phyloP scores from a whole-genome alignment of 768 basidiomycete genomes.

The Termitomyces sp. region DNA sequence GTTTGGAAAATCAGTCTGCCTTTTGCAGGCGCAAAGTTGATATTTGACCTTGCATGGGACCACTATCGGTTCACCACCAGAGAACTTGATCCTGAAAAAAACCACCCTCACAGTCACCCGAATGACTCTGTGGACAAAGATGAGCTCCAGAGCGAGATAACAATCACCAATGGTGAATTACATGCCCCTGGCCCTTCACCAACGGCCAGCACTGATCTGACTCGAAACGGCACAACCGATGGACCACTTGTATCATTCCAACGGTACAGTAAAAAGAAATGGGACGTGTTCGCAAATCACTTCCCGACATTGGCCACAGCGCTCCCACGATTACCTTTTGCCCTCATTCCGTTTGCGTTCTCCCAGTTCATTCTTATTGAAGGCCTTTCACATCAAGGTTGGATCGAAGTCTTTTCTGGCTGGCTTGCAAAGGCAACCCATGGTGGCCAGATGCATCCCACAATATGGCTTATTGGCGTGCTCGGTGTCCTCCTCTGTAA shows the following conservation, averaged over 20 bases:
- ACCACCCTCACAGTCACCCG: neutral
- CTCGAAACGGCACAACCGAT: neutral
- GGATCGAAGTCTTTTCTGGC: slow-evolving; percentile 80
- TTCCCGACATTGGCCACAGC: slow-evolving; percentile 75
- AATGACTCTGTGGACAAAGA: slow-evolving; percentile 16
- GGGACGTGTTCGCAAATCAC: slow-evolving; percentile 21
- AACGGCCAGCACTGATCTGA: slow-evolving; percentile 5
- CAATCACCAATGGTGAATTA: slow-evolving; percentile 15
- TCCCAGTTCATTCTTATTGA: slow-evolving; percentile 94
- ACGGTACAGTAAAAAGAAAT: slow-evolving; percentile 9
- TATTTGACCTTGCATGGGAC: slow-evolving; percentile 63
- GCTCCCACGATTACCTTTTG: slow-evolving; percentile 68
- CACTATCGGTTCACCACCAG: slow-evolving; percentile 33
- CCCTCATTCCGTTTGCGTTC: slow-evolving; percentile 88
- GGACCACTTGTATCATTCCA: neutral
- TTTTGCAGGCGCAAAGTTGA: slow-evolving; percentile 69
- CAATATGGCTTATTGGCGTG: slow-evolving; percentile 19
- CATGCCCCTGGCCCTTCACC: slow-evolving; percentile 13
- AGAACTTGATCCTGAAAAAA: neutral
- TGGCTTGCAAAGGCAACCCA: slow-evolving; percentile 17
- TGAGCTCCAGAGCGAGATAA: slow-evolving; percentile 23
- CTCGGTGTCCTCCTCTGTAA: slow-evolving; percentile 20
- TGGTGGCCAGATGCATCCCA: slow-evolving; percentile 14
- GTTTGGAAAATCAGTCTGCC: slow-evolving; percentile 86
- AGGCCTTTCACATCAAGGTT: slow-evolving; percentile 77